These are phyloP conservation scores for Fusarium avenaceum DNA, from an alignment of 2,329 filamentous ascomycete species.

Conservation along the genomic window DNA sequence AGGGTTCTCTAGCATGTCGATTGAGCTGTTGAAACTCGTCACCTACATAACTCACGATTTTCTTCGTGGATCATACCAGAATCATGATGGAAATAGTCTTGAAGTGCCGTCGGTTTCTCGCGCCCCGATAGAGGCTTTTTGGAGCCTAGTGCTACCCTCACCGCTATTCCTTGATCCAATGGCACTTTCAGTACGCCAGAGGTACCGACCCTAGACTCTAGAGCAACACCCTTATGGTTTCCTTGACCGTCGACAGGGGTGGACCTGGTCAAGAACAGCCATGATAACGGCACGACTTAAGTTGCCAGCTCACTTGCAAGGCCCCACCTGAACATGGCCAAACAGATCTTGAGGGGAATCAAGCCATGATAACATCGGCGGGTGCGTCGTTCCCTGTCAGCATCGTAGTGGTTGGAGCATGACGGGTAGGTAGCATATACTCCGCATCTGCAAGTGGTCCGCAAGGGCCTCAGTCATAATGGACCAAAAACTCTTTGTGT, in stretches of 20 bases:
- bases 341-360: constrained; percentile 47
- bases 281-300: constrained; percentile 48
- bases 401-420: constrained; percentile 38
- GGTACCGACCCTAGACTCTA: constrained; percentile 40
- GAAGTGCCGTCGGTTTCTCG: constrained; percentile 30
- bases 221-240: constrained; percentile 44
- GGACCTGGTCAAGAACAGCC: constrained; percentile 24
- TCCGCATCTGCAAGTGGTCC: constrained; percentile 46
- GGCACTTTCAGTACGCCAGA: constrained; percentile 44
- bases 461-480: constrained; percentile 38
- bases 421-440: constrained; percentile 45
- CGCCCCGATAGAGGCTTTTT: constrained; percentile 43
- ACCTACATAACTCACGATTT: constrained; percentile 13
- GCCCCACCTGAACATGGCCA: constrained; percentile 42
- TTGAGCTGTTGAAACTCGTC: constrained; percentile 13
- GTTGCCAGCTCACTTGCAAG: constrained; percentile 47
- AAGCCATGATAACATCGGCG: constrained; percentile 44
- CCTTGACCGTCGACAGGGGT: constrained; percentile 38
- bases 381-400: constrained; percentile 45
- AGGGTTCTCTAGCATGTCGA: constrained; percentile 31
- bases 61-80: constrained; percentile 15
- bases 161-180: constrained; percentile 45
- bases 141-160: constrained; percentile 48
- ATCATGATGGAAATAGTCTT: constrained; percentile 22
- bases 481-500: constrained; percentile 35